Evolutionary conservation across 306 rosid species (phyloP), one percentile per base, ranked within the genome.

Genomic region (Trichosanthes cucumerina): DNA sequence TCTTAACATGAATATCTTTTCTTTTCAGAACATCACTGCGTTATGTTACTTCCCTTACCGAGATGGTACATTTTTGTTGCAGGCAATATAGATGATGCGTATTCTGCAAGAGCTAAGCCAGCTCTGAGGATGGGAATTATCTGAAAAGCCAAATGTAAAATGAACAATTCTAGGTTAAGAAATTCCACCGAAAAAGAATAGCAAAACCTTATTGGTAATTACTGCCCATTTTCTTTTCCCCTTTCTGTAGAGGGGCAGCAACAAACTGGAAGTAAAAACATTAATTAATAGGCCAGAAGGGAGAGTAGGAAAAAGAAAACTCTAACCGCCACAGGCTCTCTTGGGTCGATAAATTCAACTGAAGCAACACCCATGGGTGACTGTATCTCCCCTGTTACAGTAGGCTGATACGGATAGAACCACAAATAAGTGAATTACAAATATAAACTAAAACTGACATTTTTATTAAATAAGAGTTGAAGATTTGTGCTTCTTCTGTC

Each of bases 51-150:
- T 78, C 77, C 83, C 88, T 80, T 80, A 95, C 99, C 99, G 63
- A 95, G 81, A 91, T 95, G 97, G 80, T 92, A 95, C 1, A 89
- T 87, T 84, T 85, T 95, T 72, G 90, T 85, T 65, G 99, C 91
- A 6, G 99, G 97, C 89, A 95, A 84, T 8, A 95, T 74, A 9
- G 93, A 85, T 3, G 92, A 79, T 16, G 97, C 98, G 43, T 89
- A 87, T 77, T 95, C 98, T 14, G 92, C 92, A 78, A 95, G 93
- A 77, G 93, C 97, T 74, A 91, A 86, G 72, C 98, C 98, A 77
- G 98, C 97, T 86, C 96, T 91, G 77, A 95, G 85, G 78, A 95
- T 95, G 39, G 98, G 98, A 82, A 90, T 81, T 60, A 95, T 91
- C 98, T 94, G 89, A 79, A 81, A 79, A 52, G 56, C 33, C 0